Percentiles rank a stretch among this genome's conserved stretches.
phyloP scores from a whole-genome alignment of 2,329 filamentous ascomycete species.

The Verticillium zaregamsianum region DNA sequence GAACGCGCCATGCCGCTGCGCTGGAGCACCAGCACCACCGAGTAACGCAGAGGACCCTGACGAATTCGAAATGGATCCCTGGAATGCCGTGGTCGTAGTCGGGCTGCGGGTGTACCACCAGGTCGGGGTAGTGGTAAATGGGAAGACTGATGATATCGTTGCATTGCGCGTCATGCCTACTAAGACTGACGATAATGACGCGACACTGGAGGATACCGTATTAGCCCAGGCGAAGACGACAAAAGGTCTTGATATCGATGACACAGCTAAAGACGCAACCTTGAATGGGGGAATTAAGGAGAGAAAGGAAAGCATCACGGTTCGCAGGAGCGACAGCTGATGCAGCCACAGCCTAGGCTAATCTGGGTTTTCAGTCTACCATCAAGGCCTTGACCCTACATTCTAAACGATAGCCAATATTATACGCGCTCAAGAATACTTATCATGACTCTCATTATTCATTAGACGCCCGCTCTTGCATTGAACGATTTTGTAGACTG shows the following conservation, averaged over 20 bases:
- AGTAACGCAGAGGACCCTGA: constrained; percentile 38
- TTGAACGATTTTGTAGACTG: background rate
- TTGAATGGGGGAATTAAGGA: constrained; percentile 27
- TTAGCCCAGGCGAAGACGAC: constrained; percentile 19
- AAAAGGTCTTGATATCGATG: constrained; percentile 38
- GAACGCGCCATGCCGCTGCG: background rate
- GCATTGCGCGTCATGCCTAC: constrained; percentile 26
- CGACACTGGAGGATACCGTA: constrained; percentile 18
- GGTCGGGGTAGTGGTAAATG: constrained; percentile 16
- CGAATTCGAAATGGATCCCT: constrained; percentile 49
- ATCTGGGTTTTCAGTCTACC: too few relatives aligned
- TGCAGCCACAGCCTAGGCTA: background rate
- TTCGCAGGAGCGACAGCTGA: background rate
- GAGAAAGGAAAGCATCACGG: constrained; percentile 28
- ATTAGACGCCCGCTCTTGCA: background rate
- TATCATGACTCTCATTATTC: background rate
- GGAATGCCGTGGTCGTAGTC: constrained; percentile 51
- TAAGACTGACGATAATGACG: background rate
- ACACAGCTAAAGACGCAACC: constrained; percentile 41
- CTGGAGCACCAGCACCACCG: background rate
- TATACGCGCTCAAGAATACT: background rate
- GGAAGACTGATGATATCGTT: constrained; percentile 23
- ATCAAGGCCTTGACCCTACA: too few relatives aligned
- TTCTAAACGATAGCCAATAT: too few relatives aligned
- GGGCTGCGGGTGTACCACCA: constrained; percentile 52